Base-by-base conservation (phyloP, 2,329 filamentous ascomycete species). In the Aotearoamyces nothofagi region DNA sequence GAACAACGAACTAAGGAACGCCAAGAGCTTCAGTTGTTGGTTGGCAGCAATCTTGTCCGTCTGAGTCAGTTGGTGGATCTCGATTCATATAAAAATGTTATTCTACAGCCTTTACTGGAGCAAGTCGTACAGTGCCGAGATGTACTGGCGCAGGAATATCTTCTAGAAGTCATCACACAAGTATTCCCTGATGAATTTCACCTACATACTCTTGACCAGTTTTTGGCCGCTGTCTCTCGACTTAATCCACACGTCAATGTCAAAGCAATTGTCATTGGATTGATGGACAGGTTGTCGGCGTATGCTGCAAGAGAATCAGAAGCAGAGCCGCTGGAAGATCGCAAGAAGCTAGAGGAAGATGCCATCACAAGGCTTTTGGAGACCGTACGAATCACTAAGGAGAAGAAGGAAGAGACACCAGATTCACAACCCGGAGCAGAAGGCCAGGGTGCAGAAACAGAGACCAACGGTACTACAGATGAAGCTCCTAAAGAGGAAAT, bases 151-250 rank as follows among this genome's bases (percentile, higher is more conserved):
- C 90, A 98, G 52, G 90, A 98, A 53, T 98, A 98, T 56, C 68
- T 98, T 9, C 63, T 98, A 27, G 90, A 98, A 65, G 90, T 98
- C 38, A 92, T 98, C 40, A 98, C 87, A 4, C 92, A 98, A 54
- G 90, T 96, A 29, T 98, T 98, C 60, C 90, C 90, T 1, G 90
- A 98, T 55, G 90, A 98, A 50, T 98, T 87, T 52, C 92, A 98
- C 54, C 70, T 98, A 13, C 86, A 98, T 50, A 98, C 90, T 0
- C 69, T 98, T 17, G 90, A 96, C 49, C 79, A 94, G 50, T 82
- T 98, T 51, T 71, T 98, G 17, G 90, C 79, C 6, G 90, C 90
- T 5, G 92, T 93, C 17, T 83, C 87, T 9, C 69, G 87, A 33
- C 63, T 98, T 20, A 94, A 98, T 46, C 90, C 87, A 0, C 82